Conservation (phyloP, 352 stramenopile species). For the Phytophthora palmivora region DNA sequence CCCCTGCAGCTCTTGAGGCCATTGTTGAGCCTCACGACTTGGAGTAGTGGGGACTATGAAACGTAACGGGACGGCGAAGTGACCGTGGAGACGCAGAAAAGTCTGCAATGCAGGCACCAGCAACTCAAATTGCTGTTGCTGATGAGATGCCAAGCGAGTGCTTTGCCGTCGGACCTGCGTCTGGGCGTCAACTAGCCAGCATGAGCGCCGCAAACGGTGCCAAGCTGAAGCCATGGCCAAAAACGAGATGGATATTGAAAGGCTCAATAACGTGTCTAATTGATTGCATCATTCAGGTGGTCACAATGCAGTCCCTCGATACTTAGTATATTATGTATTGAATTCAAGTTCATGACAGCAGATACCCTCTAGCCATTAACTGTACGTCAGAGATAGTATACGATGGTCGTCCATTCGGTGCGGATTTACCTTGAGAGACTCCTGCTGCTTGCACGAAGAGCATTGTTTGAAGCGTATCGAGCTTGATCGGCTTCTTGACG, state of each 20-base stretch:
- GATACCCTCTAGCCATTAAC: conserved; percentile 11
- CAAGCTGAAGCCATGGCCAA: not conserved
- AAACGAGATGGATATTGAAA: not conserved
- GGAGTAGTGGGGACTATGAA: conserved; percentile 33
- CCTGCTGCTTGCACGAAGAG: conserved; percentile 36
- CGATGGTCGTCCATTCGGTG: conserved; percentile 2
- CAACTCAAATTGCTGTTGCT: conserved; percentile 36
- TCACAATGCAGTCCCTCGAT: too few relatives aligned
- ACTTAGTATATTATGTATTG: not conserved
- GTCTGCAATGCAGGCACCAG: conserved; percentile 35
- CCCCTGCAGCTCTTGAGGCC: conserved; percentile 37
- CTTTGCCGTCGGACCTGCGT: conserved; percentile 13
- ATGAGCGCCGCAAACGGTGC: not conserved
- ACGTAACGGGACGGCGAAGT: conserved; percentile 44
- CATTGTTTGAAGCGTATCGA: conserved; percentile 31
- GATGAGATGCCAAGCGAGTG: conserved; percentile 16
- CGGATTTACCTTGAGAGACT: conserved; percentile 32
- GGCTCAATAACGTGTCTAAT: conserved; percentile 9
- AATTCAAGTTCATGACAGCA: not conserved
- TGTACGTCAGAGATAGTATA: conserved; percentile 25
- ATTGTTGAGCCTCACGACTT: conserved; percentile 3
- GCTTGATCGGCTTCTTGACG: conserved; percentile 37
- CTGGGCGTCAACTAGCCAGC: not conserved
- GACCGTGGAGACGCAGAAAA: conserved; percentile 36
- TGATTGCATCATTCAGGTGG: conserved; percentile 22